Conservation (phyloP, 2,329 filamentous ascomycete genomes). For the Verticillium nonalfalfae region DNA sequence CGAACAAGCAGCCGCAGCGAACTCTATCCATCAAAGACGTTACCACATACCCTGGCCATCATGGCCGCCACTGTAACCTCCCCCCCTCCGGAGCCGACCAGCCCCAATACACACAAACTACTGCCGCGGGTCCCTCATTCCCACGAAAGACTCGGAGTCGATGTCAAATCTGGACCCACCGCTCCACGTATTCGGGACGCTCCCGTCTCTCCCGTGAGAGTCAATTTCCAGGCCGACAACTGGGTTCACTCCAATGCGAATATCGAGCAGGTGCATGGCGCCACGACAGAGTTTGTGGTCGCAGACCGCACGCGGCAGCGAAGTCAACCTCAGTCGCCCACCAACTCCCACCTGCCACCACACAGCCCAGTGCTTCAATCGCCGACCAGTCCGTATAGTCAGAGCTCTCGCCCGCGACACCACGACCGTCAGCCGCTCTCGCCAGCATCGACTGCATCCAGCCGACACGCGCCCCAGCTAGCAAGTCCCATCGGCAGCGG, state of each 20-base stretch:
- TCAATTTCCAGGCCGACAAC: slow-evolving; percentile 47
- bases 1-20: not conserved
- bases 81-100: slow-evolving; percentile 22
- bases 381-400: not conserved
- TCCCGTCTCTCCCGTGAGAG: slow-evolving; percentile 49
- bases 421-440: not conserved
- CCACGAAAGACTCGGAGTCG: slow-evolving; percentile 20
- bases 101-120: slow-evolving; percentile 24
- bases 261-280: slow-evolving; percentile 35
- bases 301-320: slow-evolving; percentile 20
- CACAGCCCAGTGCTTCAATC: not conserved
- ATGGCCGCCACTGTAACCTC: slow-evolving; percentile 8
- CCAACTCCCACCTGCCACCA: slow-evolving; percentile 29
- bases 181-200: slow-evolving; percentile 42
- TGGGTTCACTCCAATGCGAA: slow-evolving; percentile 46
- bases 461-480: not conserved
- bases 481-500: not conserved
- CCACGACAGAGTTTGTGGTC: slow-evolving; percentile 17
- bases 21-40: not conserved
- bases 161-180: slow-evolving; percentile 19
- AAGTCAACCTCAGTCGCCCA: slow-evolving; percentile 24
- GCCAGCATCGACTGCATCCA: not conserved
- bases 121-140: slow-evolving; percentile 24
- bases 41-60: not conserved
- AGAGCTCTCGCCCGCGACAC: not conserved